A percentile compares a stretch with the other conserved stretches of the same genome.
Conservation (phyloP, 164 flowering plant genomes). For the Dillenia turbinata region DNA sequence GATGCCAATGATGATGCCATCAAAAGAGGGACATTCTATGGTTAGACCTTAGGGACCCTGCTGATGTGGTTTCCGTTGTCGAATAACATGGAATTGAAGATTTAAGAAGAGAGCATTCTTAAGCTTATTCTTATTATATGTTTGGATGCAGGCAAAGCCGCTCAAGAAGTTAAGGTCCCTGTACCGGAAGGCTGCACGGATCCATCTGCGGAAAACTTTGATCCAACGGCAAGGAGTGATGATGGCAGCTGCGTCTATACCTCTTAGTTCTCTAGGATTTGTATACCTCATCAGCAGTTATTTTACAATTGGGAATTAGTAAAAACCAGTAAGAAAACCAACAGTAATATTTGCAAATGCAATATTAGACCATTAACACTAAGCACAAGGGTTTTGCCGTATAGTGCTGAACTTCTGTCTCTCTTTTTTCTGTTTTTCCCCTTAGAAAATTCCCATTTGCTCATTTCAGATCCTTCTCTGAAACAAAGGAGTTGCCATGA, state of each 20-base stretch:
- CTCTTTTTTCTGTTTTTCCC: too few relatives aligned
- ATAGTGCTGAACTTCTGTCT: too few relatives aligned
- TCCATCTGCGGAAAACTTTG: constrained; percentile 35
- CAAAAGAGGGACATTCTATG: constrained; percentile 31
- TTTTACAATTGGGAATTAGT: too few relatives aligned
- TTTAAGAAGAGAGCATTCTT: neutral
- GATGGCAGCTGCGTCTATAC: constrained; percentile 37
- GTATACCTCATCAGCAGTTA: too few relatives aligned
- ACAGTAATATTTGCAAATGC: too few relatives aligned
- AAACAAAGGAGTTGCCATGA: too few relatives aligned
- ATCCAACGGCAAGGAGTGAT: constrained; percentile 55
- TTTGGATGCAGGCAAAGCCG: constrained; percentile 44
- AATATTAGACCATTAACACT: too few relatives aligned
- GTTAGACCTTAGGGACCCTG: constrained; percentile 17
- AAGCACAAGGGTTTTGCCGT: too few relatives aligned
- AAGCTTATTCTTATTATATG: neutral
- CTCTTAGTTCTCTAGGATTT: too few relatives aligned
- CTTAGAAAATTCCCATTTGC: too few relatives aligned
- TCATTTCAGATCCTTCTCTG: too few relatives aligned
- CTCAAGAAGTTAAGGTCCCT: constrained; percentile 47
- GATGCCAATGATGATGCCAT: constrained; percentile 38
- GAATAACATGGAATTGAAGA: neutral
- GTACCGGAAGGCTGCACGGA: constrained; percentile 55
- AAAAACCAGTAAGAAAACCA: too few relatives aligned
- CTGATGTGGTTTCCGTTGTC: neutral